These are phyloP conservation scores for Geosmithia putterillii DNA, from an alignment of 2,329 filamentous ascomycete genomes.

Conservation along the genomic window DNA sequence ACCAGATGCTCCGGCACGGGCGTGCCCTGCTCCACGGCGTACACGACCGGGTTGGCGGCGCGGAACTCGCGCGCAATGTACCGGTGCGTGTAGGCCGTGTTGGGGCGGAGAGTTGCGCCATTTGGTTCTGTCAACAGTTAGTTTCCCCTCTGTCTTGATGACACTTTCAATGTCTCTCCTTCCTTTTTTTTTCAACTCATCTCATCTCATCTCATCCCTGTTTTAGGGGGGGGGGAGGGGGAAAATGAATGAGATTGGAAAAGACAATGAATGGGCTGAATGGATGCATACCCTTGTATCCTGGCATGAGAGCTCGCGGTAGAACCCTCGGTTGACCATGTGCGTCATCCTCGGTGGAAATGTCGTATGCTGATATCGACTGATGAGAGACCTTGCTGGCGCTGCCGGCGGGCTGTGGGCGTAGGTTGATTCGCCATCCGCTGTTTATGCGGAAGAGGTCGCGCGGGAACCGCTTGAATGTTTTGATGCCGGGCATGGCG, in stretches of 20 bases:
- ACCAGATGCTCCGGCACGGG: constrained; percentile 1
- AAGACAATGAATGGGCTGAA: background rate
- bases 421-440: constrained; percentile 1
- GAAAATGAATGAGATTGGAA: background rate
- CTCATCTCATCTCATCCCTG: no score
- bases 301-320: background rate
- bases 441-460: constrained; percentile 2
- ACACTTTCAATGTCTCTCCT: no score
- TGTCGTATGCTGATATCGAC: background rate
- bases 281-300: background rate
- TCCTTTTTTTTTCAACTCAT: no score
- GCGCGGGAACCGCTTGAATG: background rate
- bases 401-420: background rate
- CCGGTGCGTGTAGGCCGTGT: background rate
- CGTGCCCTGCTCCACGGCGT: background rate
- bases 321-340: no score
- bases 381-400: background rate
- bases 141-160: no score
- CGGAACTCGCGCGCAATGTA: background rate
- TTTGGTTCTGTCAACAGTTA: background rate
- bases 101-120: background rate
- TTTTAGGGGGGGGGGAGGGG: no score
- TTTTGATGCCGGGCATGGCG: background rate
- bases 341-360: background rate
- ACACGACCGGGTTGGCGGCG: background rate